phyloP scores from a whole-genome alignment of 805 yeast genomes.

The Barnettozyma vustinii region DNA sequence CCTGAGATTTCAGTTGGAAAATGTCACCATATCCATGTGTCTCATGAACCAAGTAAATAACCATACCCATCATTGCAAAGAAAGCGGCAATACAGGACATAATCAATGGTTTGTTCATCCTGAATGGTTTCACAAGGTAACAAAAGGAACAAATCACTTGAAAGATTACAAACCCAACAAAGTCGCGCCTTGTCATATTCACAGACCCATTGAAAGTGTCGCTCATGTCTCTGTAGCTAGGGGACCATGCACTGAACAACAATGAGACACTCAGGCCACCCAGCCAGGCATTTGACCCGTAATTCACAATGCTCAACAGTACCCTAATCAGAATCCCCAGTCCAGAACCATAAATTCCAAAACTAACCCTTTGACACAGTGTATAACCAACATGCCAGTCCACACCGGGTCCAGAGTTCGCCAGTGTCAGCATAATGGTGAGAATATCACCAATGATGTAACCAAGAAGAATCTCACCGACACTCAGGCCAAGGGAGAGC shows the following conservation, averaged over 20 bases:
- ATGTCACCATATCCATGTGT: conserved; percentile 31
- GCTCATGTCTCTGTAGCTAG: conserved; percentile 29
- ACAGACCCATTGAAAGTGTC: conserved; percentile 30
- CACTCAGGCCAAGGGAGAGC: conserved; percentile 38
- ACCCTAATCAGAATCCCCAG: conserved; percentile 38
- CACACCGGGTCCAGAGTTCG: conserved; percentile 43
- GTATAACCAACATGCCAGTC: conserved; percentile 47
- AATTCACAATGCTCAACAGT: conserved; percentile 42
- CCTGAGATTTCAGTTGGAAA: conserved; percentile 26
- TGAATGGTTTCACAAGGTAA: conserved; percentile 24
- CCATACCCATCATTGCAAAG: conserved; percentile 29
- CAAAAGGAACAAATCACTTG: conserved; percentile 26
- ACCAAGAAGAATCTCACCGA: conserved; percentile 41
- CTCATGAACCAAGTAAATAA: conserved; percentile 27
- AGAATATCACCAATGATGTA: conserved; percentile 39
- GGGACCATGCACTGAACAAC: conserved; percentile 37
- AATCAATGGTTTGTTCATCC: conserved; percentile 21
- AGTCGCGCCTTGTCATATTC: conserved; percentile 26
- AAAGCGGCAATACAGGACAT: conserved; percentile 22
- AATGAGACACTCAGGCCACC: conserved; percentile 38
- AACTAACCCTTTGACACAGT: conserved; percentile 38
- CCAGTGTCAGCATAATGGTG: conserved; percentile 37
- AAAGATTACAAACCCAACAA: conserved; percentile 32
- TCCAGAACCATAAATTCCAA: conserved; percentile 41
- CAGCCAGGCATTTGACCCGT: conserved; percentile 40